Evolutionary conservation across 1,284 basidiomycete species (phyloP), one percentile per base, ranked within the genome.

Genomic region (Leccinum proximum): DNA sequence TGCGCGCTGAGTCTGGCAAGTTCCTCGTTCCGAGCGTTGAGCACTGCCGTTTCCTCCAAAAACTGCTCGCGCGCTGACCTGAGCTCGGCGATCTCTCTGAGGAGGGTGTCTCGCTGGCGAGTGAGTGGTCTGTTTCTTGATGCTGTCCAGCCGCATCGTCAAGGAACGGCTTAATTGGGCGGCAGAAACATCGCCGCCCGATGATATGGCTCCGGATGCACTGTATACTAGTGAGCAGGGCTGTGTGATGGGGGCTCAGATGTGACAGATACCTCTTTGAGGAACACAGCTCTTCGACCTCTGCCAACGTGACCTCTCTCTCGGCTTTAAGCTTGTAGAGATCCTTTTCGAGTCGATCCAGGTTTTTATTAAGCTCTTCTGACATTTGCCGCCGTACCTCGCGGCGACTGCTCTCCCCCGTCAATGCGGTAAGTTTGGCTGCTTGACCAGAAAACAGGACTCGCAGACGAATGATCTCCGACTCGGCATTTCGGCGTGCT

Each of bases 11-110:
- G 84, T 73, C 95, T 92, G 5, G 91, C 91, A 11, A 98, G 83
- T 75, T 96, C 93, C 72, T 97, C 95, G 78, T 98, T 98, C 64
- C 95, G 88, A 14, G 89, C 90, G 73, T 94, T 95, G 60, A 99
- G 84, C 22, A 89, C 88, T 0, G 93, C 91, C 1, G 95, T 93
- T 79, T 98, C 96, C 71, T 97, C 96, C 18, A 96, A 79, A 79
- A 92, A 93, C 50, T 91, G 85, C 70, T 97, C 94, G 37, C 94
- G 86, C 4, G 92, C 88, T 37, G 93, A 91, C 72, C 89, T 90
- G 61, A 99, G 87, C 71, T 98, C 96, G 9, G 84, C 81, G 64
- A 98, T 89, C 78, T 98, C 97, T 61, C 94, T 84, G 33, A 84
- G 76, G 35, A 98, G 79, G 1, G 82, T 82, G 71, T 97, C 94